A percentile compares a stretch with the other conserved stretches of the same genome.
phyloP scores from a whole-genome alignment of 768 basidiomycete species.

The Candolleomyces aberdarensis region DNA sequence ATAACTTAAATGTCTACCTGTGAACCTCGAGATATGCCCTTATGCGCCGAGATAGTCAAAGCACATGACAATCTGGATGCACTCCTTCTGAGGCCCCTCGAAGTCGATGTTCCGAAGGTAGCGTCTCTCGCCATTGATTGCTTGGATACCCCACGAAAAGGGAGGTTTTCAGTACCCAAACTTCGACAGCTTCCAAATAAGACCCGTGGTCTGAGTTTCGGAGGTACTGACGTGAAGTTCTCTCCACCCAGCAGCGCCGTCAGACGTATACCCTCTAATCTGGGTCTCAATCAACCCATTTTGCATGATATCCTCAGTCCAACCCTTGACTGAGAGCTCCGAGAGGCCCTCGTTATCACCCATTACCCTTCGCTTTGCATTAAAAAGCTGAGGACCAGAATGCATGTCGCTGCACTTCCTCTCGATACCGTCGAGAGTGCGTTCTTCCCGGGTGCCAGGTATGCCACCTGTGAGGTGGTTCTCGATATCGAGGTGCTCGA shows the following conservation, averaged over 20 bases:
- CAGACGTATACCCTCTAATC: neutral
- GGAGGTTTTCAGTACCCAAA: neutral
- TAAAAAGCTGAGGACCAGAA: neutral
- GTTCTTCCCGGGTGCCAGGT: neutral
- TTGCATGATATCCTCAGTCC: neutral
- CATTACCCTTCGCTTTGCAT: neutral
- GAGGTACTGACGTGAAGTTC: neutral
- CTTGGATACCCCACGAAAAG: neutral
- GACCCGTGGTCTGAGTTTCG: neutral
- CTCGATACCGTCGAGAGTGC: neutral
- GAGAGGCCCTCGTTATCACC: neutral
- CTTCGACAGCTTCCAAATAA: neutral
- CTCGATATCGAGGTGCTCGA: neutral
- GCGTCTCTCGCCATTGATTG: neutral
- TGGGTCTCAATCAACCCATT: neutral
- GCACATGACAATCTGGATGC: neutral
- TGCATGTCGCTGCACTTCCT: neutral
- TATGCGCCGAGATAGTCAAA: conserved; percentile 1
- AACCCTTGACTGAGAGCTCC: neutral
- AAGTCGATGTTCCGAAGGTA: neutral
- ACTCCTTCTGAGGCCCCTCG: neutral
- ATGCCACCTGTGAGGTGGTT: neutral
- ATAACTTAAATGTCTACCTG: too few relatives aligned
- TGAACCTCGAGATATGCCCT: too few relatives aligned
- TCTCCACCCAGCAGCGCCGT: neutral